Evolutionary conservation across 495 filamentous ascomycete species (phyloP).

Genomic region (Xylaria venustula): DNA sequence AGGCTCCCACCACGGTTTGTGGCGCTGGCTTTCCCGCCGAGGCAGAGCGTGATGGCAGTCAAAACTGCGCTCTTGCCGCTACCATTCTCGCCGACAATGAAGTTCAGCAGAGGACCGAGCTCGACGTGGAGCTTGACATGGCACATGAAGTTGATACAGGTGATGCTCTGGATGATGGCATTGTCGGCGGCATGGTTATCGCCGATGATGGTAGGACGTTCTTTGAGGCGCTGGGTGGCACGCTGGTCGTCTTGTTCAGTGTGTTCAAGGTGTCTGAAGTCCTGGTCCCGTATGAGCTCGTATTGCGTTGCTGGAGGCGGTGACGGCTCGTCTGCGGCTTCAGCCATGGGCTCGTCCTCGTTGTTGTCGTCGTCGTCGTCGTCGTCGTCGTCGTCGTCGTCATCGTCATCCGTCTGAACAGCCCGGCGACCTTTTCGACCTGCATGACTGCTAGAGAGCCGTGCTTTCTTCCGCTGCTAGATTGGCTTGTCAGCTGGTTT

Average conservation of each 20-base stretch:
- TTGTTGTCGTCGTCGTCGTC: slow-evolving; percentile 33
- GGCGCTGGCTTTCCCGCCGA: slow-evolving; percentile 89
- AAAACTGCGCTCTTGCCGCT: slow-evolving; percentile 98
- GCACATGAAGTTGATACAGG: slow-evolving; percentile 93
- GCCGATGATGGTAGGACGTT: slow-evolving; percentile 50
- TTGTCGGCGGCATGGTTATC: slow-evolving; percentile 77
- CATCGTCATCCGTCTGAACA: slow-evolving; percentile 26
- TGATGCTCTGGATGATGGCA: slow-evolving; percentile 78
- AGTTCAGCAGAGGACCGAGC: slow-evolving; percentile 92
- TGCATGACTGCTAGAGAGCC: slow-evolving; percentile 32
- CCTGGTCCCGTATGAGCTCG: slow-evolving; percentile 49
- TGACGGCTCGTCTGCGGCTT: slow-evolving; percentile 12
- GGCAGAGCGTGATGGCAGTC: slow-evolving; percentile 90
- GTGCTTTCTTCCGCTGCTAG: slow-evolving; percentile 45
- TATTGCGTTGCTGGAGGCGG: slow-evolving; percentile 48
- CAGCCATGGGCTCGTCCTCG: slow-evolving; percentile 30
- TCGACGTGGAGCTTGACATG: slow-evolving; percentile 76
- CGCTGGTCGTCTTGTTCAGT: slow-evolving; percentile 61
- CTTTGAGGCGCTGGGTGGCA: slow-evolving; percentile 69
- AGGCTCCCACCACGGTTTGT: slow-evolving; percentile 94
- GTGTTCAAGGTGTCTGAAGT: slow-evolving; percentile 52
- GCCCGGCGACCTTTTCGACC: slow-evolving; percentile 21
- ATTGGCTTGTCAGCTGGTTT: slow-evolving; percentile 18
- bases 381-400: slow-evolving; percentile 33
- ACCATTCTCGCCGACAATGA: slow-evolving; percentile 95